Conservation (phyloP, 1,139 yeast genomes). For the Nadsonia starkeyi-henricii region DNA sequence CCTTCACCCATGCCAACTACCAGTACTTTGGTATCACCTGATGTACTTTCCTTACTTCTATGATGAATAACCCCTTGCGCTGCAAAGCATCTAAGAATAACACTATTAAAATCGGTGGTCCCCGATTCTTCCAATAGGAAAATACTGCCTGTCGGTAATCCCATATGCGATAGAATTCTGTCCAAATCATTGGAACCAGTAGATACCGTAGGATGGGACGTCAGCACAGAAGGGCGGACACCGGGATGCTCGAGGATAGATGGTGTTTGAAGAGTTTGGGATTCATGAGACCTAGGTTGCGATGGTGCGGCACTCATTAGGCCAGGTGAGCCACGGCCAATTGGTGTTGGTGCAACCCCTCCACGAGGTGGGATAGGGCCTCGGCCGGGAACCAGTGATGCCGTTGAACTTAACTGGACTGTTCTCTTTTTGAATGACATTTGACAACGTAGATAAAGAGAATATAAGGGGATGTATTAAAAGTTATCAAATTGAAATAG, state of each 20-base stretch:
- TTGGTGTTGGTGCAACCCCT: neutral
- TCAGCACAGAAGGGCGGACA: constrained; percentile 59
- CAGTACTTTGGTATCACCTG: constrained; percentile 28
- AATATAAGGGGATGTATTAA: no score
- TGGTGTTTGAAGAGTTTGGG: neutral
- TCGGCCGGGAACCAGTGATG: constrained; percentile 1
- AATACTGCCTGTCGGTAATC: constrained; percentile 66
- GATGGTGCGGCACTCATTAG: neutral
- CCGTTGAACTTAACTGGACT: constrained; percentile 10
- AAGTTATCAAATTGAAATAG: no score
- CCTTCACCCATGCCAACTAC: constrained; percentile 46
- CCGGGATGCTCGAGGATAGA: constrained; percentile 25
- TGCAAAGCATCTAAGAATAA: constrained; percentile 54
- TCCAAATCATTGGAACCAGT: constrained; percentile 71
- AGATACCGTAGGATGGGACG: constrained; percentile 63
- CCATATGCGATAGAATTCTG: constrained; percentile 62
- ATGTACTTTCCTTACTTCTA: constrained; percentile 27
- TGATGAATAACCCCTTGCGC: constrained; percentile 70
- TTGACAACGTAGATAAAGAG: no score
- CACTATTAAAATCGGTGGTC: constrained; percentile 78
- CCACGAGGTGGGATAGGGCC: constrained; percentile 2
- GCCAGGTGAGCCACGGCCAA: neutral
- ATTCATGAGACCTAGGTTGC: neutral
- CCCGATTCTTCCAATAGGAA: constrained; percentile 71
- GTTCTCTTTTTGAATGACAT: constrained; percentile 17